Percentiles rank a stretch among this genome's conserved stretches.
phyloP scores from a whole-genome alignment of 1,139 yeast species.

The Saccharomyces hybrid region DNA sequence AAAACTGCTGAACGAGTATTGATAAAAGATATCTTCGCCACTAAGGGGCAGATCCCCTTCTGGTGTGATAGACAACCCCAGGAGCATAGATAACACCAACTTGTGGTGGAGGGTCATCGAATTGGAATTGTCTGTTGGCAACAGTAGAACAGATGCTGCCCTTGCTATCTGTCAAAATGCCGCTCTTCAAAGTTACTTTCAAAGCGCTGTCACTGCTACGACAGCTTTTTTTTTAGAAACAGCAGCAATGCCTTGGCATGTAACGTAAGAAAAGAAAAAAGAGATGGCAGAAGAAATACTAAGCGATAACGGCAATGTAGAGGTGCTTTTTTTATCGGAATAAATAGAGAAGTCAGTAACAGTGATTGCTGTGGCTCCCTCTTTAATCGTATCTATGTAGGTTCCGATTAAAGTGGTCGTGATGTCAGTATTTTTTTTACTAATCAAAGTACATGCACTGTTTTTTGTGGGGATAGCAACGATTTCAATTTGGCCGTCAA shows the following conservation, averaged over 20 bases:
- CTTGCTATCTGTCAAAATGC: conserved; percentile 51
- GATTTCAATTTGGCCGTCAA: neutral
- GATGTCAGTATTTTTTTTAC: neutral
- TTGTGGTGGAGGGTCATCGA: conserved; percentile 88
- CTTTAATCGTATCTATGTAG: neutral
- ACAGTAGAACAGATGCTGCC: conserved; percentile 82
- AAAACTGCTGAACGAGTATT: conserved; percentile 74
- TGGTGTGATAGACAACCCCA: conserved; percentile 63
- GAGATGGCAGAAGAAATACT: conserved; percentile 35
- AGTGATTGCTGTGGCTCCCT: conserved; percentile 16
- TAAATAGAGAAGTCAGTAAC: conserved; percentile 5
- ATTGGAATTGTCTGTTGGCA: conserved; percentile 83
- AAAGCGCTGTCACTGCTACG: conserved; percentile 49
- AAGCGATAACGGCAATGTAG: conserved; percentile 7
- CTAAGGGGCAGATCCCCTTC: conserved; percentile 71
- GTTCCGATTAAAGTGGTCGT: conserved; percentile 10
- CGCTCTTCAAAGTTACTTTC: conserved; percentile 46
- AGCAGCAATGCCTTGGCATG: conserved; percentile 12
- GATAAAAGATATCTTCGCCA: conserved; percentile 58
- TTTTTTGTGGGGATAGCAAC: conserved; percentile 3
- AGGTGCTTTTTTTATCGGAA: conserved; percentile 4
- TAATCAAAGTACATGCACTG: conserved; percentile 1
- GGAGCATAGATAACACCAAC: conserved; percentile 83
- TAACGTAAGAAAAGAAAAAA: conserved; percentile 27
- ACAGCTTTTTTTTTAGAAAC: conserved; percentile 35